These are phyloP conservation scores for Dichotomopilus funicola DNA, from an alignment of 2,329 filamentous ascomycete genomes.

Conservation along the genomic window DNA sequence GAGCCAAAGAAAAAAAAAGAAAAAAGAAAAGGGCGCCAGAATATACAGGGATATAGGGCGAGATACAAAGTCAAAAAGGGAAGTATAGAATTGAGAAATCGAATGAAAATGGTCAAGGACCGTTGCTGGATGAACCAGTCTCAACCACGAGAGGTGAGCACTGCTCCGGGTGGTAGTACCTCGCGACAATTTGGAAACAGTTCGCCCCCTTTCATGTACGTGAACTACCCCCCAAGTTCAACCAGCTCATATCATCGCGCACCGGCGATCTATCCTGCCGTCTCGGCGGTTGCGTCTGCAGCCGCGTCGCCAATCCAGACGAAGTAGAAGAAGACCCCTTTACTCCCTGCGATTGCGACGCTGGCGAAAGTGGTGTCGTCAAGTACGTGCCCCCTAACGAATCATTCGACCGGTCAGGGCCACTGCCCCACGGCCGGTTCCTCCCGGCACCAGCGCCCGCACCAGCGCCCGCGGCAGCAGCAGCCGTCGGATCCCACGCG, in stretches of 20 bases:
- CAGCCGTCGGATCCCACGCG: conserved; percentile 44
- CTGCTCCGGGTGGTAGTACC: too few relatives aligned
- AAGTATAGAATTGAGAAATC: conserved; percentile 1
- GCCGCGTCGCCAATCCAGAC: too few relatives aligned
- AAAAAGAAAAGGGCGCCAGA: background rate
- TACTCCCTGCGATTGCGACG: conserved; percentile 24
- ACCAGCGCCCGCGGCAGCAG: background rate
- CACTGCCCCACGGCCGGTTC: conserved; percentile 41
- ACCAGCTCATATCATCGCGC: conserved; percentile 70
- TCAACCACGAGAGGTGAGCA: background rate
- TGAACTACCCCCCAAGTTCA: conserved; percentile 52
- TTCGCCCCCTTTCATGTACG: background rate
- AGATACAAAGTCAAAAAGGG: conserved; percentile 1
- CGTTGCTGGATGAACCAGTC: background rate
- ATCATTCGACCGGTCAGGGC: conserved; percentile 43
- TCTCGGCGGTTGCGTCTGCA: conserved; percentile 26
- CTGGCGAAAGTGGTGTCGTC: conserved; percentile 35
- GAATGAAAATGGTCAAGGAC: background rate
- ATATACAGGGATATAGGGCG: conserved; percentile 10
- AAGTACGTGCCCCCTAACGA: conserved; percentile 43
- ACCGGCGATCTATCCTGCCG: conserved; percentile 45
- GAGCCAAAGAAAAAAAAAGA: background rate
- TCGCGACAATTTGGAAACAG: background rate
- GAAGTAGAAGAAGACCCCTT: too few relatives aligned
- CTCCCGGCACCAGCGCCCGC: too few relatives aligned